Conservation (phyloP, 352 stramenopile species). For the Phytophthora citricola region DNA sequence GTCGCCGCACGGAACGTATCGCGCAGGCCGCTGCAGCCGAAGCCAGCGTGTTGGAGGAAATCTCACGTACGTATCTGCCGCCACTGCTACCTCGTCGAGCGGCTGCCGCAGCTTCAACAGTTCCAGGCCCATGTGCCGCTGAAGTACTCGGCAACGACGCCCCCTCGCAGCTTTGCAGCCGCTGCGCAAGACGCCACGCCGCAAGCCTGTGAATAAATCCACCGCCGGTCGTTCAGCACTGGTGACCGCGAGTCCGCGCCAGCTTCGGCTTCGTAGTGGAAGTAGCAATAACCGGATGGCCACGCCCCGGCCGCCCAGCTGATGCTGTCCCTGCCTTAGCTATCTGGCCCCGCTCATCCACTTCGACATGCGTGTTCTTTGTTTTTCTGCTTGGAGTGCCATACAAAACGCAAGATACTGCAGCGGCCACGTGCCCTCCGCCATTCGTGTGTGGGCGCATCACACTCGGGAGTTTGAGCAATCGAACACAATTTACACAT, state of each 20-base stretch:
- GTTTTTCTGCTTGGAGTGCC: constrained; percentile 27
- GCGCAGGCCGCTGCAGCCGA: constrained; percentile 25
- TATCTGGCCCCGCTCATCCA: constrained; percentile 10
- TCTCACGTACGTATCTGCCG: constrained; percentile 46
- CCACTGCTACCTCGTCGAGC: constrained; percentile 37
- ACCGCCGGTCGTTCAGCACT: constrained; percentile 48
- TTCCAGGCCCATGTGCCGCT: neutral
- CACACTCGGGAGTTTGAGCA: constrained; percentile 21
- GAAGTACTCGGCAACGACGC: constrained; percentile 1
- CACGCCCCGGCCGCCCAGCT: constrained; percentile 13
- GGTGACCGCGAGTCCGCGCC: constrained; percentile 45
- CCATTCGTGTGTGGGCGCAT: constrained; percentile 5
- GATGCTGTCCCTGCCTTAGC: constrained; percentile 4
- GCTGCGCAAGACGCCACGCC: constrained; percentile 56
- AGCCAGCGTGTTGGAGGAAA: constrained; percentile 48
- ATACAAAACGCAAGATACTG: constrained; percentile 15
- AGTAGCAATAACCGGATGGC: constrained; percentile 16
- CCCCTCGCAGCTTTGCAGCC: constrained; percentile 16
- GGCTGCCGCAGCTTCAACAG: neutral
- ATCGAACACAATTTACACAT: constrained; percentile 4
- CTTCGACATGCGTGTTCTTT: constrained; percentile 8
- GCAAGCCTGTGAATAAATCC: constrained; percentile 51
- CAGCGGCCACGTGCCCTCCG: neutral
- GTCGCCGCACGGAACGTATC: constrained; percentile 21
- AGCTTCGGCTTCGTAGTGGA: constrained; percentile 39